phyloP scores from a whole-genome alignment of 768 basidiomycete genomes.

The Macrocybe gigantea region DNA sequence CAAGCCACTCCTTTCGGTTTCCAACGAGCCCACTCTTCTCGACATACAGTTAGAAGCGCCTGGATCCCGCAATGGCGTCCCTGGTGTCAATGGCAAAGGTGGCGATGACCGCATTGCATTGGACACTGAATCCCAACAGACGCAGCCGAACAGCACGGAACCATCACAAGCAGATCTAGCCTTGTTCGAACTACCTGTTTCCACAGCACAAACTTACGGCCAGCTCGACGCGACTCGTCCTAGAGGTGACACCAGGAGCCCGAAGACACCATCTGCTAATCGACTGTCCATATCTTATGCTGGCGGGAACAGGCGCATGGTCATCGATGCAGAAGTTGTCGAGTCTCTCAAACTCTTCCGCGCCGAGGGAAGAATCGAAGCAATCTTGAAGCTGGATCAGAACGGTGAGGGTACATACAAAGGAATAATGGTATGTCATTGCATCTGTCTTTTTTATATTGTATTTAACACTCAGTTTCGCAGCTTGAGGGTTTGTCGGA shows the following conservation, averaged over 20 bases:
- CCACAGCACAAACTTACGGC: conserved; percentile 9
- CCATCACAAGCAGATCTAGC: conserved; percentile 28
- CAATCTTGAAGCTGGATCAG: conserved; percentile 54
- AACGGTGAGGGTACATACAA: conserved; percentile 53
- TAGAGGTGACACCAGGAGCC: no score
- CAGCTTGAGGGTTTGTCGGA: conserved; percentile 77
- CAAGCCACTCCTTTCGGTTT: no score
- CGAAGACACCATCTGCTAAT: conserved; percentile 63
- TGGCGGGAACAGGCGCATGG: conserved; percentile 77
- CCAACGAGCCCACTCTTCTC: no score
- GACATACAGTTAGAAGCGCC: no score
- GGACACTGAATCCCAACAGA: conserved; percentile 12
- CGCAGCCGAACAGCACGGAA: conserved; percentile 11
- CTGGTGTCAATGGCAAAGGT: not conserved
- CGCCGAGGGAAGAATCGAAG: conserved; percentile 81
- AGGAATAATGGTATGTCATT: conserved; percentile 65
- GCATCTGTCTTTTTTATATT: conserved; percentile 4
- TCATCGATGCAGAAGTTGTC: conserved; percentile 86
- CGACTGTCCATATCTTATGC: conserved; percentile 95
- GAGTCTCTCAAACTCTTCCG: conserved; percentile 77
- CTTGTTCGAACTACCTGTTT: conserved; percentile 45
- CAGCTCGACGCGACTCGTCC: no score
- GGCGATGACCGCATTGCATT: no score
- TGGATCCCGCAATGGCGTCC: not conserved
- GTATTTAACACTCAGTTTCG: conserved; percentile 9